Conservation (phyloP, 2,329 filamentous ascomycete species). For the Stachybotrys echinatus region DNA sequence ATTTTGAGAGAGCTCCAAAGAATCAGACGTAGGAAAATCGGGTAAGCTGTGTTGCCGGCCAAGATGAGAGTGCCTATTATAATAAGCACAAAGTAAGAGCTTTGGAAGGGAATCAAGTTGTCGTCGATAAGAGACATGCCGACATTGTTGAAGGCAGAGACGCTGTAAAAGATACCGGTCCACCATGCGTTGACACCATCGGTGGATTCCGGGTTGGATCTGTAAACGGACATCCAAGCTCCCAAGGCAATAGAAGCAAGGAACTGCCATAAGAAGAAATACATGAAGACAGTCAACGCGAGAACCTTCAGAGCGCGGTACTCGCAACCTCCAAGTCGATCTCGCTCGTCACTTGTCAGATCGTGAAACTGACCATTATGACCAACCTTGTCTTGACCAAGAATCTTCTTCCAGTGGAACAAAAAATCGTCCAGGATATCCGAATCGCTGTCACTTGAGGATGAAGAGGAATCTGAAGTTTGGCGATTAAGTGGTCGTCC, state of each 20-base stretch:
- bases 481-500: background rate
- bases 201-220: conserved; percentile 37
- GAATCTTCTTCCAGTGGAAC: conserved; percentile 24
- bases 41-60: conserved; percentile 62
- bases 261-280: conserved; percentile 55
- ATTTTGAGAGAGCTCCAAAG: conserved; percentile 47
- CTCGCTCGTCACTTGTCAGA: conserved; percentile 46
- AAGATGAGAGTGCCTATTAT: conserved; percentile 54
- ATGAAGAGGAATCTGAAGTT: conserved; percentile 17
- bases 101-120: conserved; percentile 59
- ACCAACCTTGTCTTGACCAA: conserved; percentile 32
- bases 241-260: conserved; percentile 54
- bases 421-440: conserved; percentile 20
- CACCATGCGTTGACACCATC: conserved; percentile 64
- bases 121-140: conserved; percentile 63
- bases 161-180: conserved; percentile 62
- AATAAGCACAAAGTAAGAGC: conserved; percentile 43
- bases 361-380: conserved; percentile 52
- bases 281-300: conserved; percentile 53
- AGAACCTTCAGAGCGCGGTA: conserved; percentile 58
- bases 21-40: conserved; percentile 55
- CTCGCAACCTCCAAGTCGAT: conserved; percentile 56
- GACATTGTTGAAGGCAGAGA: conserved; percentile 67
- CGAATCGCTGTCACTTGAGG: conserved; percentile 11
- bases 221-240: conserved; percentile 53